Base-by-base conservation (phyloP, 148 eudicot species). In the Rhododendron molle region DNA sequence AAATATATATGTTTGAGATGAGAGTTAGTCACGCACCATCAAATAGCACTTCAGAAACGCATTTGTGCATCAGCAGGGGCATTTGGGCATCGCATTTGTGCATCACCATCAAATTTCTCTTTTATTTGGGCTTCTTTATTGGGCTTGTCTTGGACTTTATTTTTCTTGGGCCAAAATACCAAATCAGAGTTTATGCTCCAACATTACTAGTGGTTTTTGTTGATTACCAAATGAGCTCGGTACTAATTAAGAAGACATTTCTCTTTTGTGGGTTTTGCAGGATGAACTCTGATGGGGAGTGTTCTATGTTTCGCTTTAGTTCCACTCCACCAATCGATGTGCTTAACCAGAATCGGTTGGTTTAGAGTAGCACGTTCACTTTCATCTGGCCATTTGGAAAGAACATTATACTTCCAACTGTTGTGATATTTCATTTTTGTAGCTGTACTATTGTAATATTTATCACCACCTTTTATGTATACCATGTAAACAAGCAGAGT, bases 281-380 rank as follows among this genome's bases (percentile, higher is more conserved):
- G 94, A 93, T 87, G 95, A 93, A 87, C 91, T 93, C 43, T 92
- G 85, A 88, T 81, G 73, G 65, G 73, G 65, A 34, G n/a, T 81
- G 71, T 36, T 20, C 44, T 1, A 36, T 36, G 2, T 76, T 76
- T 3, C 30, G 0, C 52, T 20, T 43, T 7, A n/a, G 54, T 78
- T 78, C 34, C 54, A 78, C 81, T 78, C 54, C 34, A 4, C 80
- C 81, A 78, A 78, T 78, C 13, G 7, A n/a, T 1, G 28, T 76
- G 49, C 79, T 76, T 76, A 73, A 73, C 78, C 43, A 34, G 40
- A 16, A 73, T 34, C 78, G 14, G 44, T 73, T 73, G 44, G 40
- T 34, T 72, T 72, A 14, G 44, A 3, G 13, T 28, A 9, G 12
- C 18, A 38, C 38, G 79, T 38, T 36, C 36, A 72, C 40, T 13